A percentile compares a stretch with the other conserved stretches of the same genome.
Evolutionary conservation across 441 rosid genomes (phyloP).

Genomic region (Erodium texanum): DNA sequence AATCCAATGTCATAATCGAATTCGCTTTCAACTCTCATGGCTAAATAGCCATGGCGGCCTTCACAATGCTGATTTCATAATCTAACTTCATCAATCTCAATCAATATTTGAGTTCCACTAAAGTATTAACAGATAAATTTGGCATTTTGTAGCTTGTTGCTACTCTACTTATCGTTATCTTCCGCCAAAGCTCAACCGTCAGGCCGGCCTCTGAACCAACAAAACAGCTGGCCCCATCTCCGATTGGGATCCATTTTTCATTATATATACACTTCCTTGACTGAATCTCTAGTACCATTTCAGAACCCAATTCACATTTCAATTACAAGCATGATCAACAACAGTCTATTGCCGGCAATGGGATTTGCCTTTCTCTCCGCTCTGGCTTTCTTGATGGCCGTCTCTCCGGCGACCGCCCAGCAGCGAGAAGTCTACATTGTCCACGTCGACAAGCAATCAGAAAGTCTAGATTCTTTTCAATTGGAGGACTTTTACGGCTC

Average conservation of each 20-base stretch:
- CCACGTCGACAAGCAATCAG: neutral
- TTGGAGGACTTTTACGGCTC: neutral
- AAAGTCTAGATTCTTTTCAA: neutral
- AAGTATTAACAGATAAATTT: too few relatives aligned
- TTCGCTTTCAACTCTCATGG: neutral
- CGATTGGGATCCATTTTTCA: neutral
- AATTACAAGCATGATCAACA: neutral
- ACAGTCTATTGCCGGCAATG: too few relatives aligned
- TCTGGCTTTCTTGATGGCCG: neutral
- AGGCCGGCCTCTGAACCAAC: neutral
- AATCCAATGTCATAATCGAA: neutral
- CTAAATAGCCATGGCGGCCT: neutral
- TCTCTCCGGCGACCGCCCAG: neutral
- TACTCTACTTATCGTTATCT: too few relatives aligned
- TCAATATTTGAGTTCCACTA: too few relatives aligned
- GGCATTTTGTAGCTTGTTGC: too few relatives aligned
- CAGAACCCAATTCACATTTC: too few relatives aligned
- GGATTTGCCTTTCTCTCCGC: neutral
- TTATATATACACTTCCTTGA: neutral
- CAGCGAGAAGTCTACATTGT: neutral
- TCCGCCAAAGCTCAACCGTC: neutral
- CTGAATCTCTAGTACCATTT: neutral
- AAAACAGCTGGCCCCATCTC: neutral
- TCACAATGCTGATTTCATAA: neutral
- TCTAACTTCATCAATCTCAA: neutral